Base-by-base conservation (phyloP, 768 basidiomycete species). In the Sarcomyxa edulis region DNA sequence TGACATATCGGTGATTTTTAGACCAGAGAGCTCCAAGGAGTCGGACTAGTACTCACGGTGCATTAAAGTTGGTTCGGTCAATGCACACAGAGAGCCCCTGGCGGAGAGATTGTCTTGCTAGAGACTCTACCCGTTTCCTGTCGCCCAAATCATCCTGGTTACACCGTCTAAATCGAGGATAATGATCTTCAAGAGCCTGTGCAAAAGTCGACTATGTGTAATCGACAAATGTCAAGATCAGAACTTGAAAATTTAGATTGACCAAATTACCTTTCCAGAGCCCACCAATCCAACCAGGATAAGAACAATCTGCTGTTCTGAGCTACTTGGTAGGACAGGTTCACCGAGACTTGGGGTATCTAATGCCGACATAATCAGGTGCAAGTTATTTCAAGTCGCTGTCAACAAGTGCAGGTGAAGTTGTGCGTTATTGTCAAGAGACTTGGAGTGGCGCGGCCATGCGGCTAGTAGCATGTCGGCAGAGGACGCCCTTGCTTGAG, bases 121-220 rank as follows among this genome's bases (percentile, higher is more conserved):
- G 58, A 7, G 60, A 54, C 53, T 89, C 87, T 0, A 89, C 87
- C n/a, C 49, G 58, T 9, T 68, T 69, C 48, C 87, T 70, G 49
- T 68, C 66, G 12, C 85, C 88, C 29, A 91, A 68, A 38, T 88
- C 81, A 50, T 91, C 88, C 58, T 90, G 86, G 61, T 78, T 87
- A 56, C 84, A 89, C 48, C 84, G 70, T 30, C 65, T 64, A 54
- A 87, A 84, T 28, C 59, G 59, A 7, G 86, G 81, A 42, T 71
- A 72, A 48, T 80, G 59, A 4, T 53, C 43, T 50, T 87, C 66
- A 4, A 90, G 68, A n/a, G 80, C 76, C 46, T 78, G 57, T 33
- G 88, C 84, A 53, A 91, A 90, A 2, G 84, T 83, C 22, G 68
- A 69, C 65, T 71, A 22, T 37, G 46, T 49, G 41, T 43, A 40